A percentile compares a stretch with the other conserved stretches of the same genome.
These are phyloP conservation scores for Triticum aestivum DNA, from an alignment of 176 grass and related monocot species.

Conservation along the genomic window IWGSC_CS_RefSeq_v2.1 NC_057794.1:579486013-579486512, in stretches of 20 bases:
- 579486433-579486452: background rate
- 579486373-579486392: slow-evolving; percentile 71
- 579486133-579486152: slow-evolving; percentile 40
- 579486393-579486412: background rate
- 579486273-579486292: slow-evolving; percentile 92
- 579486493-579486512: background rate
- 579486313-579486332: slow-evolving; percentile 80
- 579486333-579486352: slow-evolving; percentile 86
- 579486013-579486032: background rate
- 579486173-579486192: slow-evolving; percentile 50
- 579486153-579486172: slow-evolving; percentile 33
- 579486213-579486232: background rate
- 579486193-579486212: background rate
- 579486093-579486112: slow-evolving; percentile 56
- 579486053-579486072: slow-evolving; percentile 29
- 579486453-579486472: background rate
- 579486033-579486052: background rate
- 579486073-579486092: slow-evolving; percentile 60
- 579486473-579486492: background rate
- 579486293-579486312: slow-evolving; percentile 91
- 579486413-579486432: background rate
- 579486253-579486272: slow-evolving; percentile 21
- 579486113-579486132: slow-evolving; percentile 64
- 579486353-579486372: slow-evolving; percentile 96
- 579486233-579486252: background rate